phyloP scores from a whole-genome alignment of 2,329 filamentous ascomycete species.

The Coleophoma cylindrospora region DNA sequence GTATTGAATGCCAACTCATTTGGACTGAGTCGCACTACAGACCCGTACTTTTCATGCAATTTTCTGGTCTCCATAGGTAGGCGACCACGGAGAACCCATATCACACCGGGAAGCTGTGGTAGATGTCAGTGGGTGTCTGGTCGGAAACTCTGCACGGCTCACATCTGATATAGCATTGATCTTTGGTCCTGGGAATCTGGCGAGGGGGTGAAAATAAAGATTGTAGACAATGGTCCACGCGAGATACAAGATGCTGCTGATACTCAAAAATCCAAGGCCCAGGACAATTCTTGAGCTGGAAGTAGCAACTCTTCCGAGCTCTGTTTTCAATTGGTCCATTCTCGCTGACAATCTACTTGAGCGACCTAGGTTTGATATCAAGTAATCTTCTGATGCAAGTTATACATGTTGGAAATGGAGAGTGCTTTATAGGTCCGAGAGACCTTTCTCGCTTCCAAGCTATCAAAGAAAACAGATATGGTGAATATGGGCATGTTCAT shows the following conservation, averaged over 20 bases:
- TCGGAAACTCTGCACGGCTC: background rate
- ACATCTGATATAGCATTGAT: background rate
- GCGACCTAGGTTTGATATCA: no score
- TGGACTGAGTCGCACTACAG: conserved; percentile 18
- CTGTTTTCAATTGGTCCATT: no score
- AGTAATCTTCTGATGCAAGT: no score
- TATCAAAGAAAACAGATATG: no score
- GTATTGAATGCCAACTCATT: conserved; percentile 23
- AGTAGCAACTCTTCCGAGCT: no score
- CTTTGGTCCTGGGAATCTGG: conserved; percentile 16
- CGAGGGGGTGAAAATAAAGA: conserved; percentile 16
- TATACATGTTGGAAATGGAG: no score
- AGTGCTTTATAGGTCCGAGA: no score
- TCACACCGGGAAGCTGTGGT: background rate
- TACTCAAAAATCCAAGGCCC: no score
- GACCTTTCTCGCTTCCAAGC: no score
- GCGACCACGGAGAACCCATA: background rate
- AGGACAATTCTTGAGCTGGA: no score
- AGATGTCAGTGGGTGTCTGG: background rate
- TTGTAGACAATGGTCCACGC: background rate
- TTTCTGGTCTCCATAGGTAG: background rate
- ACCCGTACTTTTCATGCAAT: conserved; percentile 5
- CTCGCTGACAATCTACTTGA: no score
- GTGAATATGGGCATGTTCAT: no score
- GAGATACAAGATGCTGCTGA: background rate